Conservation (phyloP, 2,329 filamentous ascomycete genomes). For the Verruconis gallopava region DNA sequence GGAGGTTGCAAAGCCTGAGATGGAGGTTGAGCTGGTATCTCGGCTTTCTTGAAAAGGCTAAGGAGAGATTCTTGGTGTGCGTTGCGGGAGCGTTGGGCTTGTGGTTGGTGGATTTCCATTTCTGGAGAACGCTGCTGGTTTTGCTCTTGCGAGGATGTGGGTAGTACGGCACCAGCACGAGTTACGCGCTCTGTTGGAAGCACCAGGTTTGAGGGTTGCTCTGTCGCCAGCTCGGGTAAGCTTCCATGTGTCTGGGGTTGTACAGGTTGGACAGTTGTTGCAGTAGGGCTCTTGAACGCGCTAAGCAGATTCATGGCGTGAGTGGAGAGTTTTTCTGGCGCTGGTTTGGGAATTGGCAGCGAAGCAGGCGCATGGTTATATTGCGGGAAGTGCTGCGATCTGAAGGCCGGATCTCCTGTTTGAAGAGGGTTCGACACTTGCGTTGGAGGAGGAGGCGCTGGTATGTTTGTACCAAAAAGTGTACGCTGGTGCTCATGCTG, state of each 20-base stretch:
- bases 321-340: constrained; percentile 43
- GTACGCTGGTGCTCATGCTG: too few relatives aligned
- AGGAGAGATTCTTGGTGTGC: constrained; percentile 32
- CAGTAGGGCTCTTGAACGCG: constrained; percentile 36
- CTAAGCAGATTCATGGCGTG: constrained; percentile 46
- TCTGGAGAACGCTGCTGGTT: not conserved
- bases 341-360: constrained; percentile 44
- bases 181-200: too few relatives aligned
- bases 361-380: constrained; percentile 13
- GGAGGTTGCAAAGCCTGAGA: constrained; percentile 1
- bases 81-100: constrained; percentile 4
- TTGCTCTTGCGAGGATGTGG: too few relatives aligned
- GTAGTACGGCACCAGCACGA: too few relatives aligned
- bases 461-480: constrained; percentile 1
- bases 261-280: constrained; percentile 2
- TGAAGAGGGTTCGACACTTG: not conserved
- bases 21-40: constrained; percentile 16
- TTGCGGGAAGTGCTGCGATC: constrained; percentile 1
- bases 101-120: not conserved
- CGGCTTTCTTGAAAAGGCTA: constrained; percentile 29
- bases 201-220: too few relatives aligned
- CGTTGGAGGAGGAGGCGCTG: not conserved
- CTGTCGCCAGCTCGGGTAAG: not conserved
- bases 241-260: not conserved
- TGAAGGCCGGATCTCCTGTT: not conserved